Percentiles rank a stretch among this genome's conserved stretches.
phyloP scores from a whole-genome alignment of 225 moss, liverwort and hornwort genomes.

The Physcomitrellopsis africana region DNA sequence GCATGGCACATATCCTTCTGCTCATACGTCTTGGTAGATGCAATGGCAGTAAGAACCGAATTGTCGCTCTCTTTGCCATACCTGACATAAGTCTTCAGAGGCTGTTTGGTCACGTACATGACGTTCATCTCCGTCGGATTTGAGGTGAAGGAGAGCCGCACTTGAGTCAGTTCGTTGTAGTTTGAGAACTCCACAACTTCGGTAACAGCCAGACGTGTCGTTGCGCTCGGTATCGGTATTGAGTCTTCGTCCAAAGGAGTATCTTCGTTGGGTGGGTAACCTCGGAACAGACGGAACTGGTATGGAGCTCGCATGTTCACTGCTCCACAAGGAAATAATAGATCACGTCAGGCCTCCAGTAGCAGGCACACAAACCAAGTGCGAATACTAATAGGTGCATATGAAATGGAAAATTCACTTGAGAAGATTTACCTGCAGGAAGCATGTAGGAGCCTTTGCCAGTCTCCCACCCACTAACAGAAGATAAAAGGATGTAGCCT shows the following conservation, averaged over 20 bases:
- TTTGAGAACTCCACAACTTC: slow-evolving; percentile 54
- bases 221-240: slow-evolving; percentile 56
- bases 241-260: slow-evolving; percentile 48
- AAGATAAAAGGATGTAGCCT: slow-evolving; percentile 56
- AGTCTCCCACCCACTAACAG: slow-evolving; percentile 41
- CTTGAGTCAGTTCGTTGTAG: slow-evolving; percentile 89
- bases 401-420: background rate
- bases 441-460: slow-evolving; percentile 43
- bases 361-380: slow-evolving; percentile 1
- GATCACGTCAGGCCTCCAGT: background rate
- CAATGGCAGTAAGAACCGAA: slow-evolving; percentile 34
- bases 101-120: slow-evolving; percentile 80
- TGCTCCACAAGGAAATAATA: slow-evolving; percentile 24
- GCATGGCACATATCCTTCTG: slow-evolving; percentile 76
- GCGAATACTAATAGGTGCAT: background rate
- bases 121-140: slow-evolving; percentile 73
- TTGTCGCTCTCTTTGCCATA: slow-evolving; percentile 50
- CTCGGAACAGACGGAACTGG: slow-evolving; percentile 60
- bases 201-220: slow-evolving; percentile 52
- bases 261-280: slow-evolving; percentile 29
- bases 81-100: slow-evolving; percentile 46
- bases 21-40: slow-evolving; percentile 53
- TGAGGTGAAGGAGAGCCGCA: slow-evolving; percentile 81
- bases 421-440: slow-evolving; percentile 43
- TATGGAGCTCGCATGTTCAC: slow-evolving; percentile 60